Evolutionary conservation across 1,139 yeast genomes (phyloP), one percentile per base, ranked within the genome.

Genomic region (Trichomonascaceae sp.): DNA sequence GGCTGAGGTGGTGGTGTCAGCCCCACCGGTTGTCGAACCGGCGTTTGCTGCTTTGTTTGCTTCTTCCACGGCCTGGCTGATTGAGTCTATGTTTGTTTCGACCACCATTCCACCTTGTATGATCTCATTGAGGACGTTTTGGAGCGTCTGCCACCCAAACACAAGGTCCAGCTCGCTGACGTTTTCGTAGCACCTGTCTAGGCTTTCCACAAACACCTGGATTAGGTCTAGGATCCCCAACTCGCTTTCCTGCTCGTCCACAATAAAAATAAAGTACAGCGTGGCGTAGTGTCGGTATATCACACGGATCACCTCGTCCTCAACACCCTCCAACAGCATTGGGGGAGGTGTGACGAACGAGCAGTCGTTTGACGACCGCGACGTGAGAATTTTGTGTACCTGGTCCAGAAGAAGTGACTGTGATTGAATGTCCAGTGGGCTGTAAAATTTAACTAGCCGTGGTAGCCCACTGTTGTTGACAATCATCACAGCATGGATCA

Each of bases 91-190:
- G 47, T 78, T 84, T 1, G 98, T 87, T 54, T 89, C 98, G 27
- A 92, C 82, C n/a, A 89, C 98, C 93, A 92, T 78, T 0, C 99
- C 99, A 18, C 97, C 98, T 53, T 89, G 98, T 1, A 89, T 79
- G 28, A 89, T 80, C 49, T 92, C 97, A 25, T 56, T 58, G 36
- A 89, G 59, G 3, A 89, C 96, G 2, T 94, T 79, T 51, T 89
- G 93, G 29, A 89, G 62, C 11, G 85, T 93, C 56, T 89, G 96
- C 96, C 97, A 89, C 17, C 96, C 96, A 43, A 85, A 87, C 16
- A 92, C 96, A 46, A 89, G 65, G 56, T 89, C 98, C 44, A 89
- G 66, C 54, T 89, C 99, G 56, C 96, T 87, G 4, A 89, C 99
- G 48, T 87, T 87, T 43, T 76, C 76, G 57, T 89, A 89, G 56